Evolutionary conservation across 192 early-diverging fungal genomes (phyloP), one percentile per base, ranked within the genome.

Genomic region (Umbelopsis sp.): DNA sequence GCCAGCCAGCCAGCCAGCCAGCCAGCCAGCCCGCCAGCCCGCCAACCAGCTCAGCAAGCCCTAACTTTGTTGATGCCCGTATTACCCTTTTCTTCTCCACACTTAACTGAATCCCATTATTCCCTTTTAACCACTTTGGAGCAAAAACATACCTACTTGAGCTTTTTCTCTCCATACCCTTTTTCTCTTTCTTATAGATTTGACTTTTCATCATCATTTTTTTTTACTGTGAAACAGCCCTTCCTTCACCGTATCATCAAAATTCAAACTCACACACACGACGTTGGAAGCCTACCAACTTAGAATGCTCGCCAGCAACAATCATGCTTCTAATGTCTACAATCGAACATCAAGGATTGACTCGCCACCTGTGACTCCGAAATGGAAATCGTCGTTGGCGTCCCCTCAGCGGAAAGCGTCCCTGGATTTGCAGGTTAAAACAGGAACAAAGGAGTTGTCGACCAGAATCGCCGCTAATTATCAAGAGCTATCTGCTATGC

Each of bases 401-500:
- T 61, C 55, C 55, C 55, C 55, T 61, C 55, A 27, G 21, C 55
- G 55, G 18, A 61, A 61, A 35, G 55, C 11, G 55, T 61, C 55
- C 30, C 33, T 35, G 25, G 55, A 61, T 16, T 61, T 30, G 25
- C 55, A 61, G 18, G 13, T 30, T 30, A 61, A 61, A 25, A 16
- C 55, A 27, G 55, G 27, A 16, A 16, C 55, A 35, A 35, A 35
- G 33, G 55, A 61, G 55, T n/a, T 61, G 16, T 27, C 21, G 55
- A 61, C 55, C 27, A 61, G 55, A 16, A 61, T 61, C 25, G 55
- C 55, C 16, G 55, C 55, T 13, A 61, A 61, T 30, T 61, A 61
- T 16, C 55, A 61, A 61, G 55, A 61, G 55, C 30, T 61, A 61
- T 61, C 55, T 61, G 55, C 55, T 37, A 61, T 61, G 25, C 55